Evolutionary conservation across 768 basidiomycete genomes (phyloP).

Genomic region (Lyophyllum atratum): DNA sequence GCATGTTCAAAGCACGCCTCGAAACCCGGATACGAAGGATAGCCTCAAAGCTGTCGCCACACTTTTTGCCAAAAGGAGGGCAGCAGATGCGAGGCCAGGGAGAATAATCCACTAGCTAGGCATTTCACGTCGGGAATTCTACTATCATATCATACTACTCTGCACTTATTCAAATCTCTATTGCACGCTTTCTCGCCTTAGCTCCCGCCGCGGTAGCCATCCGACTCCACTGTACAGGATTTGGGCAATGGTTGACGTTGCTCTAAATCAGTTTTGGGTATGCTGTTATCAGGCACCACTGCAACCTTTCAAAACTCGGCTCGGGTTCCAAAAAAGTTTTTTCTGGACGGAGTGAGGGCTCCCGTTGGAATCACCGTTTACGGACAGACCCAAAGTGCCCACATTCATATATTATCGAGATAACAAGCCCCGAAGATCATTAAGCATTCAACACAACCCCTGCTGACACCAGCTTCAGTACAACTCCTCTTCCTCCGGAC

Average conservation of each 20-base stretch:
- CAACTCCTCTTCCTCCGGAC: conserved; percentile 76
- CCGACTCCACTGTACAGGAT: too few species aligned
- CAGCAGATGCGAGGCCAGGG: background rate
- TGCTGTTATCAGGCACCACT: too few species aligned
- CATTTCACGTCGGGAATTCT: background rate
- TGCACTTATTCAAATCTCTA: background rate
- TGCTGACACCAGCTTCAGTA: conserved; percentile 40
- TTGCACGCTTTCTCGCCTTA: background rate
- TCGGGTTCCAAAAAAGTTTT: too few species aligned
- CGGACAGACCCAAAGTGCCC: too few species aligned
- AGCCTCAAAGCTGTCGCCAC: background rate
- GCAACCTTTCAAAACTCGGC: too few species aligned
- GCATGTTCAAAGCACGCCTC: background rate
- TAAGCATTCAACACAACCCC: background rate
- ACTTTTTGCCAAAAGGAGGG: background rate
- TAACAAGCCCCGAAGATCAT: too few species aligned
- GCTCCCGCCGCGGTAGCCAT: background rate
- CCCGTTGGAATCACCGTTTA: too few species aligned
- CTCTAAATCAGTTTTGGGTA: too few species aligned
- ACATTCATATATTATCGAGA: too few species aligned
- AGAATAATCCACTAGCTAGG: background rate
- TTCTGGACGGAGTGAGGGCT: too few species aligned
- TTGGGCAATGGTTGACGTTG: too few species aligned
- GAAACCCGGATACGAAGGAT: background rate
- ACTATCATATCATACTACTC: background rate